Evolutionary conservation across 2,329 filamentous ascomycete species (phyloP), one percentile per base, ranked within the genome.

Genomic region (Venturia carpophila): DNA sequence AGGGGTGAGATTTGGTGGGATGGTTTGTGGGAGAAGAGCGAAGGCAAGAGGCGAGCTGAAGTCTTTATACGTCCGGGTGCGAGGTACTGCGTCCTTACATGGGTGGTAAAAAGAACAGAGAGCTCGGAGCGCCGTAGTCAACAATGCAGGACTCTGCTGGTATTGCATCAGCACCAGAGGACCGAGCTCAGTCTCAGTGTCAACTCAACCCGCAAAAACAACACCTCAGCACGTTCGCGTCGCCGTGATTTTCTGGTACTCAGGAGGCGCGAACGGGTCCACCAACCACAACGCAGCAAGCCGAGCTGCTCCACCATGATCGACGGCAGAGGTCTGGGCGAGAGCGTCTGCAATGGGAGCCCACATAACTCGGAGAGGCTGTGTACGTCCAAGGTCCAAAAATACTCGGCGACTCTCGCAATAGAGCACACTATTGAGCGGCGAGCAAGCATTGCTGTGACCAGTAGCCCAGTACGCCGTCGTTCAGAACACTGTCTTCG

Each of bases 331-430:
- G 47, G 47, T 27, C 47, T 24, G 45, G 45, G 45, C 45, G 21
- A 49, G 45, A n/a, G n/a, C 39, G 39, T 41, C n/a, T 27, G 47
- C 47, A 15, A 27, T 27, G 30, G 30, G 17, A n/a, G n/a, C 52
- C 52, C 52, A 58, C 52, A 58, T 58, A 58, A 37, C 52, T 37
- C 52, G 52, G 52, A 34, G 52, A 58, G 52, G 52, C 52, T 58
- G 52, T 58, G 52, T 37, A 52, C 5, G 24, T 37, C 10, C 15
- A 41, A 41, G 4, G 17, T 30, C 52, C 52, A 58, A 58, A 58
- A 58, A 58, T 58, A 58, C 52, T 58, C 52, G 24, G 21, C 47
- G 10, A 27, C 10, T 27, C 27, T 58, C 37, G 30, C 52, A 10
- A 39, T 37, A 58, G 52, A 37, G n/a, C 30, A 37, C 30, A 37